phyloP scores from a whole-genome alignment of 2,329 filamentous ascomycete genomes.

The Meredithiella fracta region DNA sequence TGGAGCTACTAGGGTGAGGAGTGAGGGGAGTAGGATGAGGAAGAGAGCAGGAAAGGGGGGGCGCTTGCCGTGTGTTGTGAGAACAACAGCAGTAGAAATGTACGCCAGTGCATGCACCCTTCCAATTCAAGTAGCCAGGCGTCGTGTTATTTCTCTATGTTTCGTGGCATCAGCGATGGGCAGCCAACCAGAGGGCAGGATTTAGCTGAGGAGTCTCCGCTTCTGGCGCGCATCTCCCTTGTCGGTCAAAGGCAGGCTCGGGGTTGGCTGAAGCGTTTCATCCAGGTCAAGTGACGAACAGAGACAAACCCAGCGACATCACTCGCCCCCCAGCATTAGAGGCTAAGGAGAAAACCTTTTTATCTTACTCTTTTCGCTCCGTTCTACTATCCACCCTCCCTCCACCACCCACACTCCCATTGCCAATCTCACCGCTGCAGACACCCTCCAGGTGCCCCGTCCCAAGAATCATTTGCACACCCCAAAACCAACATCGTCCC shows the following conservation, averaged over 20 bases:
- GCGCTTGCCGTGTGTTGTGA: not conserved
- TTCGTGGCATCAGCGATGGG: not conserved
- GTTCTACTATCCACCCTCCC: conserved; percentile 13
- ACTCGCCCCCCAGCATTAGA: not conserved
- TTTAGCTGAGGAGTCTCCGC: not conserved
- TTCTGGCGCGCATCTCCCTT: not conserved
- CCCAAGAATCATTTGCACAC: conserved; percentile 12
- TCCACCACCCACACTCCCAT: conserved; percentile 14
- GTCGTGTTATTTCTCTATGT: not conserved
- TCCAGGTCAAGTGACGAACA: not conserved
- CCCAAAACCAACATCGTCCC: conserved; percentile 10
- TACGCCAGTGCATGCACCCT: not conserved
- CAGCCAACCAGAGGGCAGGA: not conserved
- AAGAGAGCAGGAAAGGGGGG: not conserved
- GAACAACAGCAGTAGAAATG: not conserved
- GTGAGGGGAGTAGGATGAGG: not conserved
- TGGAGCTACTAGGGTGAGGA: not conserved
- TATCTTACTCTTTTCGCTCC: conserved; percentile 9
- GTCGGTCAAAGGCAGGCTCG: not conserved
- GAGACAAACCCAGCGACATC: not conserved
- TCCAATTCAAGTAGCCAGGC: not conserved
- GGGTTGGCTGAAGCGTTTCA: not conserved
- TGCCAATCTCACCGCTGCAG: conserved; percentile 14
- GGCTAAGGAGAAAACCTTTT: conserved; percentile 11
- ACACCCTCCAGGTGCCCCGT: conserved; percentile 14